phyloP scores from a whole-genome alignment of 306 rosid species.

The Prinsepia uniflora region DNA sequence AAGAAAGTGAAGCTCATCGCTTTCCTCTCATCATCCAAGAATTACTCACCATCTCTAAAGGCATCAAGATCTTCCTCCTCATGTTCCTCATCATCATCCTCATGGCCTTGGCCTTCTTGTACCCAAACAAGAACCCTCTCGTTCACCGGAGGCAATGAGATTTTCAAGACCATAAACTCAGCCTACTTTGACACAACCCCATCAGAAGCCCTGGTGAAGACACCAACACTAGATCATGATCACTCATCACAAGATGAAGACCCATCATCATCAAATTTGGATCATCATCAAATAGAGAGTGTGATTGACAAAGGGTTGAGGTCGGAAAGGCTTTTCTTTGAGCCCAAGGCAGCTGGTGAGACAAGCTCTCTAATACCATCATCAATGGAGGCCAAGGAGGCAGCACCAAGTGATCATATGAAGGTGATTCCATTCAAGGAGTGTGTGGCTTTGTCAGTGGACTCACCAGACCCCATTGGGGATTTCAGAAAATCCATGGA shows the following conservation, averaged over 20 bases:
- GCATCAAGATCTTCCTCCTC: constrained; percentile 17
- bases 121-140: constrained; percentile 74
- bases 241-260: too few species aligned
- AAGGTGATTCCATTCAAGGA: constrained; percentile 35
- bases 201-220: background rate
- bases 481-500: constrained; percentile 78
- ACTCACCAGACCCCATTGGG: constrained; percentile 52
- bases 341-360: constrained; percentile 34
- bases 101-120: constrained; percentile 71
- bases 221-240: too few species aligned
- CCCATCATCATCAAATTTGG: background rate
- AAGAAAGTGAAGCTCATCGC: constrained; percentile 65
- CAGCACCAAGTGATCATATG: background rate
- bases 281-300: constrained; percentile 35
- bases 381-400: constrained; percentile 23
- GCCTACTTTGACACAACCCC: constrained; percentile 36
- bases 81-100: constrained; percentile 5
- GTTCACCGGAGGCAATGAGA: constrained; percentile 36
- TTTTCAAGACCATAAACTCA: constrained; percentile 48
- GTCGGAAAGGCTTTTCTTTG: constrained; percentile 66
- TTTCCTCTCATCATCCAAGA: constrained; percentile 37
- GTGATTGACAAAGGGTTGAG: constrained; percentile 43
- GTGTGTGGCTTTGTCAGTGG: constrained; percentile 44
- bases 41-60: background rate
- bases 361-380: constrained; percentile 44